Evolutionary conservation across 176 grass and related monocot genomes (phyloP), one percentile per base, ranked within the genome.

Genomic region (Lolium rigidum): DNA sequence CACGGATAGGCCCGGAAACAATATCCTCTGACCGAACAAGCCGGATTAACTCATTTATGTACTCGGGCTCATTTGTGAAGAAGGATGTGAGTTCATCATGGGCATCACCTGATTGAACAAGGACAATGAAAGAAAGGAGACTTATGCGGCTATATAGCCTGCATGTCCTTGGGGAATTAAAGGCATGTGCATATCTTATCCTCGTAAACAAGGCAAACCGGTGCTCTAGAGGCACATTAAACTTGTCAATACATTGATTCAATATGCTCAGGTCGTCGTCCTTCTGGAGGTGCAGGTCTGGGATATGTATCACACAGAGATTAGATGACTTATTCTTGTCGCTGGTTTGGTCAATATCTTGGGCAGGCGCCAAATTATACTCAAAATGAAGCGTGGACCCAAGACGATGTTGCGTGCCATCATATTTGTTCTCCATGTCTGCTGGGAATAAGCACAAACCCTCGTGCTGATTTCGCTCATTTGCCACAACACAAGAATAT

Each of bases 41-140:
- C 28, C 94, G 85, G 82, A 96, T 96, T 83, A 99, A 82, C 77
- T 99, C 97, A 26, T 96, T 99, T 83, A 93, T 95, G 76, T 96
- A 99, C 88, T 99, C 97, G 2, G 97, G 97, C 77, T 99, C 97
- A 83, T 99, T 99, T 43, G 97, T 94, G 92, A 99, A 99, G 79
- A 96, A 96, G 73, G 90, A 99, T 70, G 90, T 90, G 60, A 98
- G 93, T 82, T 98, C 94, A 67, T 98, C 94, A 82, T 93, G 88
- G 55, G 96, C 93, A 89, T 98, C 97, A 58, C 91, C 94, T 39
- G 97, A 99, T 83, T 99, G 97, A 60, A 99, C 97, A 12, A 99
- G 85, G 65, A 94, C 90, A 82, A 99, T 96, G 75, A 99, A 99
- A 14, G 97, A 83, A 83, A 99, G 97, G 77, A 99, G 92, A 86